A percentile compares a stretch with the other conserved stretches of the same genome.
phyloP scores from a whole-genome alignment of 345 rosid species.

The Eucalyptus tenuipes region DNA sequence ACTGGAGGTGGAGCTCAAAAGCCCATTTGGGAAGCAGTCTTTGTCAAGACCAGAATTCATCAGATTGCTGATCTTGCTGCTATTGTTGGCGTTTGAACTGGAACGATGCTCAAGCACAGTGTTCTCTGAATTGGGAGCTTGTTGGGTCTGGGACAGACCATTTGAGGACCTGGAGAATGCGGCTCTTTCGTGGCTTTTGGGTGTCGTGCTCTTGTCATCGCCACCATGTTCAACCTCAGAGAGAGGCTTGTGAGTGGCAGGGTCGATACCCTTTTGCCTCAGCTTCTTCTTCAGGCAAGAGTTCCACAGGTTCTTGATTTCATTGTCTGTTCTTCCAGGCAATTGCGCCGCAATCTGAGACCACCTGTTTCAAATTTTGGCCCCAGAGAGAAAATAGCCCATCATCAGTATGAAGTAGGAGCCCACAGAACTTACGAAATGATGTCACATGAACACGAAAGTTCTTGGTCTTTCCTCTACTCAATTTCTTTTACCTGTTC shows the following conservation, averaged over 20 bases:
- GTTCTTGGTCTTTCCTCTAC: background rate
- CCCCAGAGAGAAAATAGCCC: background rate
- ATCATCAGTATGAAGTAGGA: background rate
- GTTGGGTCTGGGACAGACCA: background rate
- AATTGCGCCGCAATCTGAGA: constrained; percentile 64
- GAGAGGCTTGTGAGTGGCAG: constrained; percentile 58
- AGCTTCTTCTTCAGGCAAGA: constrained; percentile 69
- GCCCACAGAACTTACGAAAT: background rate
- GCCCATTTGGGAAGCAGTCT: background rate
- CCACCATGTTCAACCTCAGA: constrained; percentile 36
- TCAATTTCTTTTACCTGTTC: constrained; percentile 35
- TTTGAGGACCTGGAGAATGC: background rate
- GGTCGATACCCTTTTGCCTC: constrained; percentile 57
- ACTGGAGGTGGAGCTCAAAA: background rate
- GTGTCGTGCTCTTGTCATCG: background rate
- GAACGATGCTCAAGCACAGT: background rate
- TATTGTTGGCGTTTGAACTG: background rate
- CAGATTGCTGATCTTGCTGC: background rate
- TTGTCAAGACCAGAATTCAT: background rate
- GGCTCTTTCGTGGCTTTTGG: background rate
- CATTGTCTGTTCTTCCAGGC: constrained; percentile 64
- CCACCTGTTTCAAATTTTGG: constrained; percentile 28
- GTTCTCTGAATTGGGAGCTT: background rate
- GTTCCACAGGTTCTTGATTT: constrained; percentile 70
- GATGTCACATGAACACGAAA: background rate